phyloP scores from a whole-genome alignment of 106 monocot species.

The Amphibolis antarctica region DNA sequence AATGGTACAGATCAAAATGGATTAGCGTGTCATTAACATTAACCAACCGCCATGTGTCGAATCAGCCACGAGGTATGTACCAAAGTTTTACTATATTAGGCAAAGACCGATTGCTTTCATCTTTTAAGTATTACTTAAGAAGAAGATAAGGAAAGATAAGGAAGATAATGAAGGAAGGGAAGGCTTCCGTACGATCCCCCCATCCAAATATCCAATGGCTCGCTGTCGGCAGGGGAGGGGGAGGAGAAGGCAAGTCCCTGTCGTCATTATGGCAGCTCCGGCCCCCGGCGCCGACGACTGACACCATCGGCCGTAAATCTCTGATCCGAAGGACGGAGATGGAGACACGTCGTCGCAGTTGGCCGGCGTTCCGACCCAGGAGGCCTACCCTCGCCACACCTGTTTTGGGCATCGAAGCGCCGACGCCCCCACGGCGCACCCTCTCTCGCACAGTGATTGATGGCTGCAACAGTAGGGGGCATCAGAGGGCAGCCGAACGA shows the following conservation, averaged over 20 bases:
- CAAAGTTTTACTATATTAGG: too few relatives aligned
- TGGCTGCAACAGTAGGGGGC: not conserved
- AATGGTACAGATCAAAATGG: too few relatives aligned
- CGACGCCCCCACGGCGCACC: not conserved
- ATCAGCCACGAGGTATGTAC: too few relatives aligned
- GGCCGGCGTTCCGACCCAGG: not conserved
- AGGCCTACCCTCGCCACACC: not conserved
- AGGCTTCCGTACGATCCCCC: not conserved
- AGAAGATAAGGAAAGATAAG: too few relatives aligned
- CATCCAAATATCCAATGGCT: not conserved
- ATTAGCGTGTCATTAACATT: too few relatives aligned
- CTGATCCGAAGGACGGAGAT: conserved; percentile 1
- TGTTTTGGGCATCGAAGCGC: not conserved
- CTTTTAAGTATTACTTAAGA: too few relatives aligned
- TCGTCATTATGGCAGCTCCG: not conserved
- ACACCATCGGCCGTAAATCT: not conserved
- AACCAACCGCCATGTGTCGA: too few relatives aligned
- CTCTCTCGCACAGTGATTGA: not conserved
- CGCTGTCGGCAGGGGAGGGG: not conserved
- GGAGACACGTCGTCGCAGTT: not conserved
- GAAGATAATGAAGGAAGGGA: too few relatives aligned
- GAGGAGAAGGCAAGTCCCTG: not conserved
- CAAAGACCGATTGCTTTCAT: too few relatives aligned
- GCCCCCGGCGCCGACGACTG: too few relatives aligned
- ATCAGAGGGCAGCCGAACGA: not conserved